Evolutionary conservation across 2,329 filamentous ascomycete genomes (phyloP).

Genomic region (Setomelanomma holmii): DNA sequence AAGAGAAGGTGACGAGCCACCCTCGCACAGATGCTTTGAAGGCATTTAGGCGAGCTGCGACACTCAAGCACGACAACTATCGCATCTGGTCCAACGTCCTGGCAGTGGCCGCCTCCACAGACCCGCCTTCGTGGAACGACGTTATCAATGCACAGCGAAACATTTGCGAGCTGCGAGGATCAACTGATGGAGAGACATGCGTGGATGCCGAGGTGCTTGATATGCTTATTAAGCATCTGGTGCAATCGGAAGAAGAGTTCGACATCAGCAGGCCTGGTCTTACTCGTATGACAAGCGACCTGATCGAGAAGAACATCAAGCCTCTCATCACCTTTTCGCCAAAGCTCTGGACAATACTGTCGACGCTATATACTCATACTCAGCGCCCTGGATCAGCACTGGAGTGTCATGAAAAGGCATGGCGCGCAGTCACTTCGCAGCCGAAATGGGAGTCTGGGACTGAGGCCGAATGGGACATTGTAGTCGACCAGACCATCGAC

Average conservation of each 20-base stretch:
- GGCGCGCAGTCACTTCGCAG: conserved; percentile 72
- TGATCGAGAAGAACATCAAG: conserved; percentile 77
- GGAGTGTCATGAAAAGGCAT: conserved; percentile 86
- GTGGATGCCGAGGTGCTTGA: conserved; percentile 30
- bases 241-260: conserved; percentile 52
- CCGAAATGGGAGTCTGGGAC: conserved; percentile 65
- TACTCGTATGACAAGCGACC: conserved; percentile 68
- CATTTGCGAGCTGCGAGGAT: conserved; percentile 75
- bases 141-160: conserved; percentile 77
- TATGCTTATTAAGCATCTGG: conserved; percentile 49
- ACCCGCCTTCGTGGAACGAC: conserved; percentile 76
- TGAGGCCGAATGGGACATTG: conserved; percentile 70
- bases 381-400: conserved; percentile 74
- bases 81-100: conserved; percentile 98
- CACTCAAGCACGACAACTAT: conserved; percentile 83
- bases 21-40: conserved; percentile 76
- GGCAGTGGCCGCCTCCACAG: conserved; percentile 79
- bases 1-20: conserved; percentile 33
- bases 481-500: conserved; percentile 80
- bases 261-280: conserved; percentile 56
- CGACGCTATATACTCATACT: conserved; percentile 76
- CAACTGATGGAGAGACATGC: conserved; percentile 59
- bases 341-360: conserved; percentile 77
- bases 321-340: conserved; percentile 84
- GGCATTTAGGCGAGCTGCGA: conserved; percentile 86